Conservation (phyloP, 305 asterid genomes). For the Stenogyne calaminthoides region DNA sequence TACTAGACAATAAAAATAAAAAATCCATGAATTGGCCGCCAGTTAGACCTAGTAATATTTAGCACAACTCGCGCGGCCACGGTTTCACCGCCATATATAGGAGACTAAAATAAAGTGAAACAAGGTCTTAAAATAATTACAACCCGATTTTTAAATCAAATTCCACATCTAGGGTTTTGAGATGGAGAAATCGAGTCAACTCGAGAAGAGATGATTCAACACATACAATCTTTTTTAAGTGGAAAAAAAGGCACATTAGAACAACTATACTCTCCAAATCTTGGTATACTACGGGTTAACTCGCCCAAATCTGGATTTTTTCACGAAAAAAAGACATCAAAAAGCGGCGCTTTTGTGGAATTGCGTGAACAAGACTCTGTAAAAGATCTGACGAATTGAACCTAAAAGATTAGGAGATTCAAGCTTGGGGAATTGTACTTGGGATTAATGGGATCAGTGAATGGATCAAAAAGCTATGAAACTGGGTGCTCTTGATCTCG, state of each 20-base stretch:
- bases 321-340: no score
- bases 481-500: no score
- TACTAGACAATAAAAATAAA: no score
- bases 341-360: background rate
- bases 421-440: background rate
- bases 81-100: no score
- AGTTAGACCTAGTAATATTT: no score
- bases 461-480: no score
- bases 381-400: constrained; percentile 28
- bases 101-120: no score
- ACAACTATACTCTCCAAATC: constrained; percentile 9
- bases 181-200: constrained; percentile 3
- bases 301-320: constrained; percentile 20
- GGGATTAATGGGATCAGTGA: no score
- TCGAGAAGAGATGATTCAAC: constrained; percentile 27
- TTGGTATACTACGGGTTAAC: constrained; percentile 25
- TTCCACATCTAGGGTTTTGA: background rate
- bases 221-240: constrained; percentile 11
- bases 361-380: background rate
- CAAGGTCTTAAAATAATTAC: no score
- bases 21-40: no score
- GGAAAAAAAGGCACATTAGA: constrained; percentile 3
- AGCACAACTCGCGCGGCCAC: no score
- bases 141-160: no score
- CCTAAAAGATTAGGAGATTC: constrained; percentile 1